Evolutionary conservation across 1,284 basidiomycete species (phyloP).

Genomic region (Leucoagaricus sp.): DNA sequence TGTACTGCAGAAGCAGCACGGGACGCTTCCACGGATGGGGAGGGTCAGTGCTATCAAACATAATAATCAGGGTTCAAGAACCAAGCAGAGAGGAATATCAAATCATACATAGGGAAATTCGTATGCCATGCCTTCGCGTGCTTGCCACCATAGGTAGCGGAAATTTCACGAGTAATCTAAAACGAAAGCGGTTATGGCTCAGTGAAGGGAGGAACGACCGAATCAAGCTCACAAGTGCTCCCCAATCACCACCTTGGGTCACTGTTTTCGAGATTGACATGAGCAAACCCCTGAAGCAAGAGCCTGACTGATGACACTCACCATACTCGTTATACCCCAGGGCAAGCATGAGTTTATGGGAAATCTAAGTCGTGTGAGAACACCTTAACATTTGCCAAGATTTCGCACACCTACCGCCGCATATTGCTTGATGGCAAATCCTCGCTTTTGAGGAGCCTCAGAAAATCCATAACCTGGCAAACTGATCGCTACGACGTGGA

Average conservation of each 20-base stretch:
- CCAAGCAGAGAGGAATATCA: not conserved
- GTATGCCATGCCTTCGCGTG: conserved; percentile 48
- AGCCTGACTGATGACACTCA: conserved; percentile 21
- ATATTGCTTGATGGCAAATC: conserved; percentile 18
- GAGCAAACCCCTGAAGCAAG: not conserved
- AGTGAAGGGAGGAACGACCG: not conserved
- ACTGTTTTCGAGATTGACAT: conserved; percentile 30
- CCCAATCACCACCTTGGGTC: conserved; percentile 60
- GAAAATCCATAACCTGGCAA: conserved; percentile 24
- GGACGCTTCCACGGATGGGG: conserved; percentile 28
- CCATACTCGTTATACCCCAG: conserved; percentile 57
- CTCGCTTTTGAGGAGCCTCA: conserved; percentile 19
- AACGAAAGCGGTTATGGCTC: not conserved
- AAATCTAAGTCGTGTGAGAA: conserved; percentile 28
- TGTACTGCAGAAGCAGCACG: conserved; percentile 22
- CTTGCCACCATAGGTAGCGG: conserved; percentile 39
- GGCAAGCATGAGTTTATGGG: conserved; percentile 53
- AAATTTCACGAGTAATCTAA: conserved; percentile 44
- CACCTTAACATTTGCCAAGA: not conserved
- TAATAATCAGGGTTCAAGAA: not conserved
- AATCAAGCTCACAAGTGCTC: conserved; percentile 32
- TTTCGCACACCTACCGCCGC: conserved; percentile 14
- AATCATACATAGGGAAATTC: conserved; percentile 38
- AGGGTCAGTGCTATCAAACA: conserved; percentile 18
- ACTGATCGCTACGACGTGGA: conserved; percentile 38